Conservation (phyloP, 345 rosid species). For the Sisymbrium altissimum region DNA sequence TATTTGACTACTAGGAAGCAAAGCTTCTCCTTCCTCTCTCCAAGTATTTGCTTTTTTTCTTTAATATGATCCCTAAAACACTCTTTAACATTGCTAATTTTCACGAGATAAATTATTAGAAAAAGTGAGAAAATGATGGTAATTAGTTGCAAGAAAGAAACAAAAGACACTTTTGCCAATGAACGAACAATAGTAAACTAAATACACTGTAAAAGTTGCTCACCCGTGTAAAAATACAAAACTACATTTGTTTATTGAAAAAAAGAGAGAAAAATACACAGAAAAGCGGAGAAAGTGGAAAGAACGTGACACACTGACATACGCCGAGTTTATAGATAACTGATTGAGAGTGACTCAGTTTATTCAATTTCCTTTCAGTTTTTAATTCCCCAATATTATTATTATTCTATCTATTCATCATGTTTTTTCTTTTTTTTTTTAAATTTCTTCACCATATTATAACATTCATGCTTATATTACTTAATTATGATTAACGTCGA, state of each 20-base stretch:
- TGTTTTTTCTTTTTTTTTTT: not conserved
- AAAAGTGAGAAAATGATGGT: no score
- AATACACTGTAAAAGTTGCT: no score
- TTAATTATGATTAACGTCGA: not conserved
- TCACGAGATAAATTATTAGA: not conserved
- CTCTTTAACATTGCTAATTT: not conserved
- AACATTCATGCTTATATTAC: not conserved
- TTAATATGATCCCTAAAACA: not conserved
- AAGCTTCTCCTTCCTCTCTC: not conserved
- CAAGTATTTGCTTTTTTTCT: not conserved
- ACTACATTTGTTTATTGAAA: not conserved
- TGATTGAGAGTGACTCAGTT: not conserved
- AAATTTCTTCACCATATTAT: no score
- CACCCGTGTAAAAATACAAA: no score
- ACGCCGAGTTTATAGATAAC: not conserved
- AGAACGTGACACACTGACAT: slow-evolving; percentile 15
- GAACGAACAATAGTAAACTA: no score
- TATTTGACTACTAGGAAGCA: not conserved
- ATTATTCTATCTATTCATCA: not conserved
- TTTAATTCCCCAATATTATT: not conserved
- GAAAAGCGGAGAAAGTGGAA: not conserved
- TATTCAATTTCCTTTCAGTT: not conserved
- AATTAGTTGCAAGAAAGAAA: not conserved
- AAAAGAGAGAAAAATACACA: not conserved
- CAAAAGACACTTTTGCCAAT: not conserved